A percentile compares a stretch with the other conserved stretches of the same genome.
These are phyloP conservation scores for Fagus sylvatica DNA, from an alignment of 306 rosid genomes.

Conservation along the genomic window DNA sequence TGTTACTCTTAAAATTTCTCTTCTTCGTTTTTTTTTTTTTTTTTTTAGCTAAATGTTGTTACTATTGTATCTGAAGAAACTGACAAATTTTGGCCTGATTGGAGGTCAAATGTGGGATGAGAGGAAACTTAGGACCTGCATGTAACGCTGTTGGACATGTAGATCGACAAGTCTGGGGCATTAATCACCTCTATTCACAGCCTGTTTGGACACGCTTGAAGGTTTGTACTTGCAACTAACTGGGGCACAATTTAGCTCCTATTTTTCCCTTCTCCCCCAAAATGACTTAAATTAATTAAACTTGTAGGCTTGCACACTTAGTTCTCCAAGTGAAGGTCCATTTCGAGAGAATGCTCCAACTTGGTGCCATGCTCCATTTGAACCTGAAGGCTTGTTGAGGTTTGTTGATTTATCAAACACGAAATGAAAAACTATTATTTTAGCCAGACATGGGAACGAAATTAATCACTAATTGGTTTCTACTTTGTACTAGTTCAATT, in stretches of 20 bases:
- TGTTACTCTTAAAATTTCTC: not conserved
- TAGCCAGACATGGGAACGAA: not conserved
- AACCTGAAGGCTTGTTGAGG: slow-evolving; percentile 90
- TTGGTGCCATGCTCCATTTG: slow-evolving; percentile 86
- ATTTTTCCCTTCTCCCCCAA: not conserved
- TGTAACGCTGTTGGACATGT: slow-evolving; percentile 90
- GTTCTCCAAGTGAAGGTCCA: slow-evolving; percentile 45
- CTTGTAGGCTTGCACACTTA: slow-evolving; percentile 64
- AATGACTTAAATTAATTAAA: not conserved
- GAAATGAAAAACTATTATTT: not conserved
- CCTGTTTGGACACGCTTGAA: slow-evolving; percentile 85
- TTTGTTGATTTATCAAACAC: slow-evolving; percentile 5
- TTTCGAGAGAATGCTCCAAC: slow-evolving; percentile 61
- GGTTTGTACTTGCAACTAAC: slow-evolving; percentile 31
- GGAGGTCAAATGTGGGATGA: slow-evolving; percentile 80
- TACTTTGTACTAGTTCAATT: slow-evolving; percentile 50
- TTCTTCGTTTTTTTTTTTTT: no score
- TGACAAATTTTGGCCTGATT: slow-evolving; percentile 3
- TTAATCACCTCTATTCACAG: slow-evolving; percentile 71
- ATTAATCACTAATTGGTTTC: not conserved
- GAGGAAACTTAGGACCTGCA: slow-evolving; percentile 88
- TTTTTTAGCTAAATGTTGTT: no score
- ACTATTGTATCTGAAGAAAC: not conserved
- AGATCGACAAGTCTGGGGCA: slow-evolving; percentile 86
- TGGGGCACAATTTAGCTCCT: not conserved